Percentiles rank a stretch among this genome's conserved stretches.
Evolutionary conservation across 2,329 filamentous ascomycete species (phyloP).

Genomic region (Monosporascus ibericus): DNA sequence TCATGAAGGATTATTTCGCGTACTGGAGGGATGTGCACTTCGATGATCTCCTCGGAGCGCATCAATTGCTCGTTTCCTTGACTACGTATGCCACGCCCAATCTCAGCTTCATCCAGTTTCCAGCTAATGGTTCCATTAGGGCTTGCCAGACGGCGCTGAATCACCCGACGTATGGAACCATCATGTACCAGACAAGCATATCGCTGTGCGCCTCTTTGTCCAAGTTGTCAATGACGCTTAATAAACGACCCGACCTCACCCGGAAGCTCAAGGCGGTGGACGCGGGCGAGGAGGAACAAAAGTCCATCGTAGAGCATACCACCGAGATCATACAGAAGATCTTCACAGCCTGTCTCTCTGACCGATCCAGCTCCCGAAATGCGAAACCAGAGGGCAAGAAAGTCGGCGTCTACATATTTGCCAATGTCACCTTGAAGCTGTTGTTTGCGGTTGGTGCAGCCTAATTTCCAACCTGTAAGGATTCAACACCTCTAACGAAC

Average conservation of each 20-base stretch:
- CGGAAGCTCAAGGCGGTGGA: constrained; percentile 50
- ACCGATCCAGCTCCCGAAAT: constrained; percentile 62
- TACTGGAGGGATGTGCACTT: constrained; percentile 79
- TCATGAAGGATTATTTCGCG: constrained; percentile 73
- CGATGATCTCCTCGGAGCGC: constrained; percentile 67
- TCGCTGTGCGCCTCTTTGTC: constrained; percentile 75
- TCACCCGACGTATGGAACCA: constrained; percentile 70
- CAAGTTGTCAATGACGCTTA: constrained; percentile 76
- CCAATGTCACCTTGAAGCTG: constrained; percentile 83
- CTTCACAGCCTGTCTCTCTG: constrained; percentile 83
- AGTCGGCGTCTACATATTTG: constrained; percentile 82
- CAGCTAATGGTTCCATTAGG: constrained; percentile 34
- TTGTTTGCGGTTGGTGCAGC: constrained; percentile 63
- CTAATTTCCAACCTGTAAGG: not conserved
- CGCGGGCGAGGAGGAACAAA: constrained; percentile 62
- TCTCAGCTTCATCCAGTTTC: not conserved
- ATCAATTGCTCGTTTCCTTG: constrained; percentile 66
- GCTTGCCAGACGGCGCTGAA: constrained; percentile 78
- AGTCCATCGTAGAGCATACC: constrained; percentile 76
- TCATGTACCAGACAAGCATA: constrained; percentile 79
- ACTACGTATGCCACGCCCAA: constrained; percentile 55
- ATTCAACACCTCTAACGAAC: constrained; percentile 1
- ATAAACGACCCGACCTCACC: constrained; percentile 72
- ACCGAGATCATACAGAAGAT: constrained; percentile 86
- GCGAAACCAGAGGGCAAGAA: constrained; percentile 77